These are phyloP conservation scores for Mortierella sp. DNA, from an alignment of 371 early-diverging fungal species.

Conservation along the genomic window DNA sequence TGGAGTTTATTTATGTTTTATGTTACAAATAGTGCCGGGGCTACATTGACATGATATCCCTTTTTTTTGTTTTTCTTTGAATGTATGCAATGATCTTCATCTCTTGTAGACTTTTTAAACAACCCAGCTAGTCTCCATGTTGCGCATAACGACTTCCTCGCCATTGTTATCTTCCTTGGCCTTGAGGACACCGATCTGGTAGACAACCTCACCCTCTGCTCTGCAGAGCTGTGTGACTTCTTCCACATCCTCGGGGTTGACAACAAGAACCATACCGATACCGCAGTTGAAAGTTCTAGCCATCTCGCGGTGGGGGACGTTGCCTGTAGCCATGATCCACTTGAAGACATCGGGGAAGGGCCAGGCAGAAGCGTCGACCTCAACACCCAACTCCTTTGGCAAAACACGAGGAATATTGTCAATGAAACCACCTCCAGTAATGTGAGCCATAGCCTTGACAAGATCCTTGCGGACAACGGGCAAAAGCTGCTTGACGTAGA, in stretches of 20 bases:
- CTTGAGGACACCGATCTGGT: slow-evolving; percentile 74
- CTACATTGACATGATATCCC: background rate
- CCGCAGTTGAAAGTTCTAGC: slow-evolving; percentile 98
- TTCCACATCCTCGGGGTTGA: slow-evolving; percentile 71
- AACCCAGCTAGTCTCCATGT: slow-evolving; percentile 60
- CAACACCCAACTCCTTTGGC: slow-evolving; percentile 82
- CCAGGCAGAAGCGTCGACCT: slow-evolving; percentile 86
- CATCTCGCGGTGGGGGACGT: slow-evolving; percentile 89
- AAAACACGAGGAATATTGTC: slow-evolving; percentile 98
- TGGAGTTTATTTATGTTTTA: background rate
- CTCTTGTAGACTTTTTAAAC: slow-evolving; percentile 12
- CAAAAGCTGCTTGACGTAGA: slow-evolving; percentile 93
- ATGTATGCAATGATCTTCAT: background rate
- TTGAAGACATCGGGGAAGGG: slow-evolving; percentile 92
- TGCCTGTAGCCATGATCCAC: slow-evolving; percentile 93
- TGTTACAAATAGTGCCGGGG: background rate
- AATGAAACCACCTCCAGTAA: slow-evolving; percentile 97
- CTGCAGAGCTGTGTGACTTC: slow-evolving; percentile 72
- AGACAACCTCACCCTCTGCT: slow-evolving; percentile 75
- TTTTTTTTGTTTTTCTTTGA: background rate
- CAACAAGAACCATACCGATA: slow-evolving; percentile 96
- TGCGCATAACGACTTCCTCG: slow-evolving; percentile 70
- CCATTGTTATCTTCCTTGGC: slow-evolving; percentile 65
- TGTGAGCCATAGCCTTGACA: slow-evolving; percentile 97
- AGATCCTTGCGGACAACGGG: slow-evolving; percentile 82